Evolutionary conservation across 495 filamentous ascomycete species (phyloP).

Genomic region (Hypomontagnella submonticulosa): DNA sequence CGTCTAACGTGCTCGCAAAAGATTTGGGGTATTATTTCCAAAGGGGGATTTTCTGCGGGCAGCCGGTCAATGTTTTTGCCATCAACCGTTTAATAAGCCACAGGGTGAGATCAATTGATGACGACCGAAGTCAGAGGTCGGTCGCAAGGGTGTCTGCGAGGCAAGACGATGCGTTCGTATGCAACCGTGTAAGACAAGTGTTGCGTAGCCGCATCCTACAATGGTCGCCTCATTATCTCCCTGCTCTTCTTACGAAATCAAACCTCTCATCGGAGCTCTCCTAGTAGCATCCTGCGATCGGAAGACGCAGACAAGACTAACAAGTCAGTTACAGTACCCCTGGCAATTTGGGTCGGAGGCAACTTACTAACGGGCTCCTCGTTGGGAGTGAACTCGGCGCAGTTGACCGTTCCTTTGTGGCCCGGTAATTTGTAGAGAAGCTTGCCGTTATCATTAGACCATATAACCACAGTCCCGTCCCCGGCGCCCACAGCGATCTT

Average conservation of each 20-base stretch:
- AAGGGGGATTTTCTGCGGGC: neutral
- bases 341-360: neutral
- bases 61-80: neutral
- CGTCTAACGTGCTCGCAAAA: neutral
- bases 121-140: conserved; percentile 12
- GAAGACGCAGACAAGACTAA: conserved; percentile 87
- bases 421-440: conserved; percentile 94
- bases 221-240: neutral
- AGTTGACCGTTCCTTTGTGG: conserved; percentile 95
- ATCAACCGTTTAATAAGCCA: neutral
- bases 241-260: neutral
- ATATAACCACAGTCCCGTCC: conserved; percentile 89
- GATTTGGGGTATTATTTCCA: neutral
- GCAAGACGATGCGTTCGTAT: neutral
- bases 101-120: conserved; percentile 6
- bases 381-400: conserved; percentile 87
- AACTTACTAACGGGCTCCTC: conserved; percentile 88
- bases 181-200: too few relatives aligned
- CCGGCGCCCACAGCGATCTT: conserved; percentile 90
- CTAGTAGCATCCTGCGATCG: conserved; percentile 80
- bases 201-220: neutral
- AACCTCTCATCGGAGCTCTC: conserved; percentile 70
- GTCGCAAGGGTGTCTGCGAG: conserved; percentile 17
- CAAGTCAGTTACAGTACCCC: conserved; percentile 3
- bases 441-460: conserved; percentile 85